Evolutionary conservation across 768 basidiomycete species (phyloP), one percentile per base, ranked within the genome.

Genomic region (Ephemerocybe angulata): DNA sequence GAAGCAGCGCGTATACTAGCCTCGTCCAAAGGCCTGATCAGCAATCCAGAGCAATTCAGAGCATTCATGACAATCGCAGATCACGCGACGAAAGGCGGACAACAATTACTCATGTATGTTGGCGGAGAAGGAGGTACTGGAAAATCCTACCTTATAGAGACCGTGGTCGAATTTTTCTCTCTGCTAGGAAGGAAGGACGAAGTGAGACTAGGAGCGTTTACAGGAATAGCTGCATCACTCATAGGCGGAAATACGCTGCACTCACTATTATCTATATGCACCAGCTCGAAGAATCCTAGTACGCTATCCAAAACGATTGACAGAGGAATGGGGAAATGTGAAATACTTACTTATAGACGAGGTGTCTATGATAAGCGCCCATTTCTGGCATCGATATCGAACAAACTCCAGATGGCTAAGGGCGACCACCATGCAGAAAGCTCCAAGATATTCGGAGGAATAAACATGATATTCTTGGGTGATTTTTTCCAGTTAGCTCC

Each of bases 61-160:
- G 56, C 59, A 12, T 60, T 60, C 29, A 24, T 10, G 2, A 6
- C 51, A 1, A 31, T 60, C 6, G 53, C 53, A 21, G 6, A 28
- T 2, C 56, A 60, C 28, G 19, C 58, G 5, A 46, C 48, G 1
- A 11, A 38, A 19, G 21, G 15, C 10, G 29, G 37, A 3, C 27
- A 56, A 22, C 60, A 59, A 35, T 30, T 62, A 0, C 22, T 59
- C 7, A 50, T 63, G 46, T 49, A 55, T 35, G 40, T 63, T 5
- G 6, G 57, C 8, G 58, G 61, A 10, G 50, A 54, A n/a, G 61
- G 58, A 4, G 61, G 61, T 4, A 59, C 58, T 0, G 61, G 61
- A 3, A 62, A 62, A 38, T 60, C 59, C 4, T 57, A 60, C 30
- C 48, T 62, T 2, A 62, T 62, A 15, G 59, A 56, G 19, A 17